Percentiles rank a stretch among this genome's conserved stretches.
phyloP scores from a whole-genome alignment of 2,329 filamentous ascomycete genomes.

The Colletotrichum musicola region DNA sequence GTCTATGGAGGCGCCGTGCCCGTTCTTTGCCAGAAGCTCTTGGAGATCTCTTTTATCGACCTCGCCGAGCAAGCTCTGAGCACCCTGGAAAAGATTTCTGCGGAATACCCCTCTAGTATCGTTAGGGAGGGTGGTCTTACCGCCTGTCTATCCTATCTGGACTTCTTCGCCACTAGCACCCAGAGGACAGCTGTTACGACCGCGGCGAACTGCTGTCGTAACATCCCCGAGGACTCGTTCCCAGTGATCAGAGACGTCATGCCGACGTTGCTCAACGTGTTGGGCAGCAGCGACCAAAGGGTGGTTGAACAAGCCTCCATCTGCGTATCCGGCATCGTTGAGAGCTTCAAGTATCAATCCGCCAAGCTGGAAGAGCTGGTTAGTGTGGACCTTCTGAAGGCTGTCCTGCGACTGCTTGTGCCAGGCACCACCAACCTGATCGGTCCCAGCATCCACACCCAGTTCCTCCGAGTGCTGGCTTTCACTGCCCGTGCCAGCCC shows the following conservation, averaged over 20 bases:
- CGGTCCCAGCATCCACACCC: conserved; percentile 92
- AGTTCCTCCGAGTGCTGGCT: conserved; percentile 91
- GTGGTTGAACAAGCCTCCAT: conserved; percentile 97
- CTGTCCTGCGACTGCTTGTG: conserved; percentile 86
- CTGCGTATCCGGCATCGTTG: conserved; percentile 94
- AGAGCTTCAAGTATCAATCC: conserved; percentile 93
- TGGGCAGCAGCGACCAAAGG: conserved; percentile 92
- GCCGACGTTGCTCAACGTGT: conserved; percentile 91
- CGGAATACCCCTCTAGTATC: conserved; percentile 94
- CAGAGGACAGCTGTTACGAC: conserved; percentile 97
- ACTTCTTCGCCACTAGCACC: conserved; percentile 97
- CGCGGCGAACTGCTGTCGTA: conserved; percentile 97
- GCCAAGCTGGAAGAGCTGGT: conserved; percentile 93
- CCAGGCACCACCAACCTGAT: conserved; percentile 97
- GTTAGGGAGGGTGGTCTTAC: conserved; percentile 95
- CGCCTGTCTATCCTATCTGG: conserved; percentile 94
- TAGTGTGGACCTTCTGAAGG: conserved; percentile 86
- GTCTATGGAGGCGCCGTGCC: conserved; percentile 98
- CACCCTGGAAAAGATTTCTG: conserved; percentile 96
- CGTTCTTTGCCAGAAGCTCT: conserved; percentile 91
- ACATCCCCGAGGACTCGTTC: conserved; percentile 95
- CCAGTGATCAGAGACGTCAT: conserved; percentile 93
- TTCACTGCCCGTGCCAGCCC: conserved; percentile 93
- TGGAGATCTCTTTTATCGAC: conserved; percentile 98
- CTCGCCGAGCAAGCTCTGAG: conserved; percentile 96